A percentile compares a stretch with the other conserved stretches of the same genome.
Evolutionary conservation across 2,329 filamentous ascomycete species (phyloP).

Genomic region (Aureobasidium sp.): DNA sequence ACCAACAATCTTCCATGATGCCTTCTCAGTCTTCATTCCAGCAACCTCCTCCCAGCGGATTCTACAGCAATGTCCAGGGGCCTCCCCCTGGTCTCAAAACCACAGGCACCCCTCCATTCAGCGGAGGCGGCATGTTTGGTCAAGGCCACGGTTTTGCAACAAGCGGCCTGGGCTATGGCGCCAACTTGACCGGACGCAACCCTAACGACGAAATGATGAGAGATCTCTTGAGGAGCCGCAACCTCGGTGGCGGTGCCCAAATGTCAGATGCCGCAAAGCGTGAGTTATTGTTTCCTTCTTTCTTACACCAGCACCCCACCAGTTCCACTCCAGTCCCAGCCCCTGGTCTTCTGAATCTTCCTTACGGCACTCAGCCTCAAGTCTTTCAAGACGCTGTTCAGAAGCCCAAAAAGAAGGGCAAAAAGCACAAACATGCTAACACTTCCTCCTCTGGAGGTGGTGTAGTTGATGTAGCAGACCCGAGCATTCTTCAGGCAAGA

Average conservation of each 20-base stretch:
- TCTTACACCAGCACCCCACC: slow-evolving; percentile 76
- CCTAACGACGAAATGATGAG: slow-evolving; percentile 66
- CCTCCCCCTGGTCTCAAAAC: slow-evolving; percentile 94
- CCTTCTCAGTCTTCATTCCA: slow-evolving; percentile 43
- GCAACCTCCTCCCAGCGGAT: slow-evolving; percentile 48
- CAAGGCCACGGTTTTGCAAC: slow-evolving; percentile 78
- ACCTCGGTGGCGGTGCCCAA: slow-evolving; percentile 52
- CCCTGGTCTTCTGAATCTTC: slow-evolving; percentile 82
- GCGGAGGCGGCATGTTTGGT: slow-evolving; percentile 73
- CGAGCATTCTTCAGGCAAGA: slow-evolving; percentile 97
- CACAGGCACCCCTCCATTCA: slow-evolving; percentile 81
- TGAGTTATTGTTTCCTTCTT: slow-evolving; percentile 96
- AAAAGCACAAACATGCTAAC: slow-evolving; percentile 99
- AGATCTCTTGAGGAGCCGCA: slow-evolving; percentile 59
- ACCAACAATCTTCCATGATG: slow-evolving; percentile 82
- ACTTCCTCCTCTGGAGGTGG: slow-evolving; percentile 99
- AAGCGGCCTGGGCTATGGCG: slow-evolving; percentile 53
- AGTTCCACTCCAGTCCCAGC: slow-evolving; percentile 80
- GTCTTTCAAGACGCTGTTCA: slow-evolving; percentile 19
- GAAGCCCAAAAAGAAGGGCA: slow-evolving; percentile 99
- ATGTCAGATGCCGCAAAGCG: slow-evolving; percentile 80
- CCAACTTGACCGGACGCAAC: slow-evolving; percentile 54
- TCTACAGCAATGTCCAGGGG: slow-evolving; percentile 81
- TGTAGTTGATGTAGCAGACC: slow-evolving; percentile 99
- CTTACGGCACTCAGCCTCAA: slow-evolving; percentile 52